These are phyloP conservation scores for Vaucheria bursata DNA, from an alignment of 352 stramenopile genomes.

Conservation along the genomic window DNA sequence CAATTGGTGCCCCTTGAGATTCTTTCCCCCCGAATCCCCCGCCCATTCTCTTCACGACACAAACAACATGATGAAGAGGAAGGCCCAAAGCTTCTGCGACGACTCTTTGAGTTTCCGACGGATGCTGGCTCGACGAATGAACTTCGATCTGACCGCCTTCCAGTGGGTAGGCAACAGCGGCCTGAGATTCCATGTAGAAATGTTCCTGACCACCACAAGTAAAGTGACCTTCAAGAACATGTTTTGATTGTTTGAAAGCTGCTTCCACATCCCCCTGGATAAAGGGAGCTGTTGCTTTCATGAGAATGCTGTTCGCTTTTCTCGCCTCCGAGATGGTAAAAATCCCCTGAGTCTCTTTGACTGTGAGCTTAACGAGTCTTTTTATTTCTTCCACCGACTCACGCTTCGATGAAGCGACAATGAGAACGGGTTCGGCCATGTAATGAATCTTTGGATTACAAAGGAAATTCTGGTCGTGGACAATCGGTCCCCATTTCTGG, in stretches of 20 bases:
- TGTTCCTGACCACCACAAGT: background rate
- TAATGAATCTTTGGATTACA: background rate
- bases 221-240: background rate
- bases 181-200: slow-evolving; percentile 1
- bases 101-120: background rate
- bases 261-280: background rate
- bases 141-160: background rate
- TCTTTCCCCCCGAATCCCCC: background rate
- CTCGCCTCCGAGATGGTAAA: background rate
- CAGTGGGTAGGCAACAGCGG: background rate
- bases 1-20: background rate
- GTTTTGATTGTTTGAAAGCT: background rate
- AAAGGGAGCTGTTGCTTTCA: background rate
- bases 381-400: slow-evolving; percentile 1
- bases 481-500: background rate
- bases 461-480: background rate
- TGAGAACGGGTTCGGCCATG: background rate
- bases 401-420: background rate
- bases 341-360: background rate
- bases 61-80: background rate
- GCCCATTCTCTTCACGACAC: background rate
- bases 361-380: background rate
- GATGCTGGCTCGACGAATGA: background rate
- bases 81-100: background rate
- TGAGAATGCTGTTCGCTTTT: background rate